A percentile compares a stretch with the other conserved stretches of the same genome.
Evolutionary conservation across 192 early-diverging fungal species (phyloP).

Genomic region (Gonapodya prolifera): DNA sequence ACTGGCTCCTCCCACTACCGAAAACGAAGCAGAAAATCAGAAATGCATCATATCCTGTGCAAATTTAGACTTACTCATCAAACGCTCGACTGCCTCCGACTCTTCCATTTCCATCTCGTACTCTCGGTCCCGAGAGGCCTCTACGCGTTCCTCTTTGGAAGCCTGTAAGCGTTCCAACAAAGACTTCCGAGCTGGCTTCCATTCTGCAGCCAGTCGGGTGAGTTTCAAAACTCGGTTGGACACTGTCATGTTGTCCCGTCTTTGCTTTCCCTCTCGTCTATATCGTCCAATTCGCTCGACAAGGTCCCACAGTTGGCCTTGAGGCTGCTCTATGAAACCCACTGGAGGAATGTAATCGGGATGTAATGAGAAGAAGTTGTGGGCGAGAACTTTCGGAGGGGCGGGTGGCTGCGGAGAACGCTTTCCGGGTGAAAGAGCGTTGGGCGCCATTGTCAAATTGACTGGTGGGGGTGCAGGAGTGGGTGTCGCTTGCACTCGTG

Average conservation of each 20-base stretch:
- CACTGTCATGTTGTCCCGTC: slow-evolving; percentile 67
- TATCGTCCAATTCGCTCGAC: slow-evolving; percentile 68
- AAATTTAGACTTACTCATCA: neutral
- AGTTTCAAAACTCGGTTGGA: slow-evolving; percentile 31
- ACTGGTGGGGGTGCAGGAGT: slow-evolving; percentile 8
- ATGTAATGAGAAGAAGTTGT: neutral
- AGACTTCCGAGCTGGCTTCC: neutral
- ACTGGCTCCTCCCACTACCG: neutral
- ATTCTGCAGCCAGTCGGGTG: slow-evolving; percentile 21
- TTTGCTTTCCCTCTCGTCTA: slow-evolving; percentile 72
- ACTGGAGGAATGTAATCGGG: neutral
- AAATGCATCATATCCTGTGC: too few relatives aligned
- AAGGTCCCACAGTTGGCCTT: slow-evolving; percentile 60
- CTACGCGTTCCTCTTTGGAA: neutral
- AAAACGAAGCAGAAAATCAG: too few relatives aligned
- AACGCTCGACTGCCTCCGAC: neutral
- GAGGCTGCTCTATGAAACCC: slow-evolving; percentile 16
- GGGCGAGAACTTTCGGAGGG: neutral
- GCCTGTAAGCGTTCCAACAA: neutral
- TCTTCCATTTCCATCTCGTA: neutral
- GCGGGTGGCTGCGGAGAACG: neutral
- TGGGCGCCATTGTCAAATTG: too few relatives aligned
- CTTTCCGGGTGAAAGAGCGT: neutral
- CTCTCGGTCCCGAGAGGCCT: neutral
- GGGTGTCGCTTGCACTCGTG: neutral